A percentile compares a stretch with the other conserved stretches of the same genome.
Conservation (phyloP, 345 rosid genomes). For the Pistacia vera region DNA sequence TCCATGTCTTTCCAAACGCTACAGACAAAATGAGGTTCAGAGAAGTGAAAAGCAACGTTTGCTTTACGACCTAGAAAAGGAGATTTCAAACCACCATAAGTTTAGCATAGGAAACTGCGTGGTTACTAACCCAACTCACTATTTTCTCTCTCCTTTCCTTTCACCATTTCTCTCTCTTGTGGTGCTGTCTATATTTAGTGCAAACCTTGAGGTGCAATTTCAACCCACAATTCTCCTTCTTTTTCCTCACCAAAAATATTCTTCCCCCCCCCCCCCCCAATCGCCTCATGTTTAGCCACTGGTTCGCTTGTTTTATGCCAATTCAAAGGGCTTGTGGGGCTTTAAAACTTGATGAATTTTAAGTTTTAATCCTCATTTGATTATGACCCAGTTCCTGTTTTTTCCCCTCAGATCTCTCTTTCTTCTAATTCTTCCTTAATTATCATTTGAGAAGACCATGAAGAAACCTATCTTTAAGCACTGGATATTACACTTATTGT, state of each 20-base stretch:
- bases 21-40: constrained; percentile 72
- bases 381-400: constrained; percentile 27
- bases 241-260: constrained; percentile 52
- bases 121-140: constrained; percentile 37
- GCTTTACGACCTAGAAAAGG: constrained; percentile 83
- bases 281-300: constrained; percentile 34
- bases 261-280: constrained; percentile 6
- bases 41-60: constrained; percentile 68
- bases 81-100: constrained; percentile 57
- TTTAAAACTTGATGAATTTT: constrained; percentile 21
- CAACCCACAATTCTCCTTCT: constrained; percentile 56
- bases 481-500: background rate
- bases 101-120: constrained; percentile 57
- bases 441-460: background rate
- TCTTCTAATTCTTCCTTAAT: constrained; percentile 8
- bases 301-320: constrained; percentile 50
- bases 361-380: constrained; percentile 24
- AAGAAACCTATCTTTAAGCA: background rate
- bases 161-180: constrained; percentile 20
- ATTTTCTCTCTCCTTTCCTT: constrained; percentile 1
- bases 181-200: constrained; percentile 63
- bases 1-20: constrained; percentile 73
- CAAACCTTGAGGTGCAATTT: constrained; percentile 22
- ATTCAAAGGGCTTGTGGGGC: constrained; percentile 47
- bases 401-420: constrained; percentile 26